Evolutionary conservation across 2,329 filamentous ascomycete genomes (phyloP), one percentile per base, ranked within the genome.

Genomic region (Ophiostoma sp.): DNA sequence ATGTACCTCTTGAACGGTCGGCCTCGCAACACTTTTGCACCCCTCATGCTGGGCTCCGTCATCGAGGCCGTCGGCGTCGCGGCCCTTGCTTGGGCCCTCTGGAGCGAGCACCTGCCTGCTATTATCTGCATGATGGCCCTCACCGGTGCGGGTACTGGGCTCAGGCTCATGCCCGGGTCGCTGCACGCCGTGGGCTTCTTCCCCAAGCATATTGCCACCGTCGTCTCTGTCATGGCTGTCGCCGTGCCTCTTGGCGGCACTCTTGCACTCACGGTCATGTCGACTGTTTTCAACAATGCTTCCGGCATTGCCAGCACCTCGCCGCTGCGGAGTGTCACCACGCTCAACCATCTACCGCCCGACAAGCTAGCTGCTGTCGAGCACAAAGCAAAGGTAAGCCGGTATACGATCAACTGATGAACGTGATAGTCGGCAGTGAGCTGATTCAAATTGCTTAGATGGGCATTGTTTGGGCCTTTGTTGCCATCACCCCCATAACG

Each of bases 71-170:
- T 85, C 1, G 89, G 88, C 2, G 80, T 90, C 44, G 83, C 83
- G 0, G 77, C 89, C 2, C 77, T 91, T 3, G 83, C 84, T 0
- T 87, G 83, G 77, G 87, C 8, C 83, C 71, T 72, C 0, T 72
- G 69, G 57, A 68, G 39, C 36, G 68, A 66, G 27, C 71, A 36
- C 13, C 57, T 67, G 54, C 48, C 71, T 20, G 62, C 69, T n/a
- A 67, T 91, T 31, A 89, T 86, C 73, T 88, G 85, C 35, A 90
- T 91, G 83, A 87, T 91, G 80, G 87, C 84, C 0, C 77, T 91
- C 1, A 83, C 86, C 0, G 89, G 89, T 1, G 83, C 82, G 0
- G 89, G 89, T 0, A 87, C 85, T 0, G 89, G 88, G 0, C 77
- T 90, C 15, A 82, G 87, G n/a, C 84, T 89, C 75, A 90, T 90